A percentile compares a stretch with the other conserved stretches of the same genome.
phyloP scores from a whole-genome alignment of 1,284 basidiomycete genomes.

The Kwoniella shivajii region DNA sequence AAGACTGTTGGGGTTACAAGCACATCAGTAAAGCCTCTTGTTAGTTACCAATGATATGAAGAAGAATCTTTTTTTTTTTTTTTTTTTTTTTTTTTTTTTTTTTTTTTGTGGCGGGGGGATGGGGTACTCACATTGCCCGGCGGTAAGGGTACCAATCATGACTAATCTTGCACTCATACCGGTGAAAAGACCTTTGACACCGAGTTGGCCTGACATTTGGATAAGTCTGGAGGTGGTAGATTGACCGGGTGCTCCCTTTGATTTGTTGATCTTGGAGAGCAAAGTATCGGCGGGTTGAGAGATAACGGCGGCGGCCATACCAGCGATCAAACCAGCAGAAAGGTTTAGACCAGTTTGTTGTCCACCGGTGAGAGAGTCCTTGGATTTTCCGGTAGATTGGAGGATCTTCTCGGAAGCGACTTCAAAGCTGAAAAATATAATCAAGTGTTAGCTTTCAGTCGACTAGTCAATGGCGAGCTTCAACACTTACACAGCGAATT shows the following conservation, averaged over 20 bases:
- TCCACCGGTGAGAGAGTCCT: constrained; percentile 54
- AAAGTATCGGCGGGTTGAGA: constrained; percentile 63
- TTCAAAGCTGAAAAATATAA: constrained; percentile 42
- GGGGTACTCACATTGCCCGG: constrained; percentile 58
- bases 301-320: constrained; percentile 63
- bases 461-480: too few species aligned
- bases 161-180: constrained; percentile 55
- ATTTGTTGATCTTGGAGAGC: constrained; percentile 63
- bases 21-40: too few species aligned
- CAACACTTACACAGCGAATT: constrained; percentile 56
- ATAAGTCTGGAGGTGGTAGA: constrained; percentile 57
- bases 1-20: constrained; percentile 42
- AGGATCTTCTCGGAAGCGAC: constrained; percentile 58
- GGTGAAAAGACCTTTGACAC: constrained; percentile 59
- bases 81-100: too few species aligned
- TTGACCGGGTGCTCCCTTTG: constrained; percentile 61
- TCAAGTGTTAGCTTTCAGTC: too few species aligned
- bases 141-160: constrained; percentile 61
- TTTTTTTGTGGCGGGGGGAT: too few species aligned
- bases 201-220: constrained; percentile 57
- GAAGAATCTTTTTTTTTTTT: too few species aligned
- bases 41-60: too few species aligned
- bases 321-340: constrained; percentile 59
- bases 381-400: constrained; percentile 56
- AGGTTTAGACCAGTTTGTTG: constrained; percentile 55